Evolutionary conservation across 371 early-diverging fungal species (phyloP), one percentile per base, ranked within the genome.

Genomic region (Rhizomucor miehei): DNA sequence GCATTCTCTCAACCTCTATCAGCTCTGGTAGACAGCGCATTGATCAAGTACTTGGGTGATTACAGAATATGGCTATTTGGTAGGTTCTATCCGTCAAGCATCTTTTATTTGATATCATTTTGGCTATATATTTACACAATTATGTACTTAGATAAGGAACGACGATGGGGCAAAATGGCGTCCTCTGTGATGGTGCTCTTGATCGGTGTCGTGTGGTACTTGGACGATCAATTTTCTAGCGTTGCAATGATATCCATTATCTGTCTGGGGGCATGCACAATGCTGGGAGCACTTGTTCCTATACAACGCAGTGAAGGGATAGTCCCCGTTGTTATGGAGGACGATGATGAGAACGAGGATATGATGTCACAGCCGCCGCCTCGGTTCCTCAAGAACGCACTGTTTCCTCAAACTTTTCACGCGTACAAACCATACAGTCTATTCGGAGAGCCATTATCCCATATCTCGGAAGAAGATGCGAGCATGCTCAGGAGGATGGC

Each of bases 391-490:
- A 73, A 73, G 49, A 69, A 69, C 43, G 65, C 66, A 4, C 58
- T 62, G 11, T 49, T 55, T 23, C 40, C 44, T 16, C 48, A 46
- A 12, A 29, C 59, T 5, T 35, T 56, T 34, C 56, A 52, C n/a
- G 44, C 53, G 1, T 75, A 75, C 37, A 61, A 68, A 13, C 75
- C 75, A 10, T 75, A 75, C 48, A 75, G 75, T 50, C 54, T 75
- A n/a, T 75, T 75, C 60, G 75, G 65, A 1, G 75, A 75, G 36
- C 67, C 67, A 36, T 47, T 75, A 6, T 75, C 75, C 0, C 71
- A 75, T 29, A 75, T 75, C 17, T 75, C 75, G 6, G 75, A 74
- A 41, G 75, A 73, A 59, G 73, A 70, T 35, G 59, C 62, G 0
- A 68, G 66, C 48, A 60, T 65, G 59, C 46, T 75, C 17, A 66